Base-by-base conservation (phyloP, 2,329 filamentous ascomycete species). In the Didymella exigua region DNA sequence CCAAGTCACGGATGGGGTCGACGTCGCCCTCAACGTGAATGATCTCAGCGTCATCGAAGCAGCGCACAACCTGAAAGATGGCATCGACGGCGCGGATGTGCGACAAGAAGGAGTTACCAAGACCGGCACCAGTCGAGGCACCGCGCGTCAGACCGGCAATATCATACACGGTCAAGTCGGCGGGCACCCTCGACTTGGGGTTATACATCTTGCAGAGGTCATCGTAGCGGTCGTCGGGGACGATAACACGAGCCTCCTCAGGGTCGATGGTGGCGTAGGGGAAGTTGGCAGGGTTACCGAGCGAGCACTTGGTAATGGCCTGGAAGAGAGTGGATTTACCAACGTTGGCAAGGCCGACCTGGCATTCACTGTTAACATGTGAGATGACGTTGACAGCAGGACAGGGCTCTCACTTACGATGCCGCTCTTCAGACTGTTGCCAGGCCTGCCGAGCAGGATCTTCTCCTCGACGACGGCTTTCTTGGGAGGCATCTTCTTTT, bases 291-390 rank as follows among this genome's bases (percentile, higher is more conserved):
- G 96, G 96, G 82, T 98, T 99, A 81, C 96, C 95, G 72, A 99
- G 88, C 65, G 87, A 87, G 79, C 89, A 96, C 84, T 97, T 98
- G 76, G 95, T 99, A 80, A 99, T 97, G 75, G 95, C 92, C 84
- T 99, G 96, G 86, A 99, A 99, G 71, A 99, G 87, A 29, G 96
- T 99, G 66, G 95, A 99, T 83, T 99, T 99, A 79, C 95, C 95
- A 70, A 99, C 96, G 79, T 99, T 99, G 78, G 95, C 95, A 73
- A 99, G 88, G 81, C 95, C 95, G 79, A 99, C 92, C 92, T 96
- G 77, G 59, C 72, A 70, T 69, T 66, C 66, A 75, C 69, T 75
- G 75, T 79, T 75, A 78, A 78, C 45, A 51, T 41, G 49, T 68
- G 68, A 69, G 59, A 75, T 68, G 69, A 73, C 67, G 63, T 56